Base-by-base conservation (phyloP, 78 protist species). In the Emiliania huxleyi region DNA sequence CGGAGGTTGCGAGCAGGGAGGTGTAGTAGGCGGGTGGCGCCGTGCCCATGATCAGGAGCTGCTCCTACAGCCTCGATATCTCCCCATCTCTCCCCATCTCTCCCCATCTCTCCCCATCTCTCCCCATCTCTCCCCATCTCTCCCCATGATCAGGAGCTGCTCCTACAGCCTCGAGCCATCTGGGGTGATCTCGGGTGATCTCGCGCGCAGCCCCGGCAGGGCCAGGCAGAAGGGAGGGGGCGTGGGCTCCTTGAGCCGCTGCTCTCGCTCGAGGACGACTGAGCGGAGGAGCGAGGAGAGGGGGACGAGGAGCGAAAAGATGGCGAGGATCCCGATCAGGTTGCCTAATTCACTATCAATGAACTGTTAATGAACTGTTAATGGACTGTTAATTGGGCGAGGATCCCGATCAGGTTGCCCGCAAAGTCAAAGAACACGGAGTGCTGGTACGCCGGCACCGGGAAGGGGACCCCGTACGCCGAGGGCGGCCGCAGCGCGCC, bases 361-460 rank as follows among this genome's bases (percentile, higher is more conserved):
- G n/a, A n/a, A n/a, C n/a, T n/a, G n/a, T n/a, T n/a, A n/a, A n/a
- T n/a, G n/a, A n/a, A n/a, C n/a, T n/a, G n/a, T n/a, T n/a, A n/a
- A n/a, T n/a, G n/a, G n/a, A n/a, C n/a, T n/a, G n/a, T n/a, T n/a
- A n/a, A n/a, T n/a, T n/a, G n/a, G n/a, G n/a, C n/a, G n/a, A n/a
- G n/a, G n/a, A n/a, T n/a, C n/a, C n/a, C n/a, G 45, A 75, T 22
- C 45, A 75, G 85, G n/a, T 75, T 75, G 56, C 89, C 89, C 40
- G 52, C 89, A 38, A 42, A 44, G n/a, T 81, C 23, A 56, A 81
- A 81, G 55, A 81, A 81, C 3, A 1, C 8, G 55, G 42, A 44
- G 49, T 42, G 49, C n/a, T 6, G 6, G 56, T 44, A 81, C 89
- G 89, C 89, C 22, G 35, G 35, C 48, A 40, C 46, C 33, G 85